Percentiles rank a stretch among this genome's conserved stretches.
Conservation (phyloP, 1,139 yeast species). For the Suhomyces chickasaworum region DNA sequence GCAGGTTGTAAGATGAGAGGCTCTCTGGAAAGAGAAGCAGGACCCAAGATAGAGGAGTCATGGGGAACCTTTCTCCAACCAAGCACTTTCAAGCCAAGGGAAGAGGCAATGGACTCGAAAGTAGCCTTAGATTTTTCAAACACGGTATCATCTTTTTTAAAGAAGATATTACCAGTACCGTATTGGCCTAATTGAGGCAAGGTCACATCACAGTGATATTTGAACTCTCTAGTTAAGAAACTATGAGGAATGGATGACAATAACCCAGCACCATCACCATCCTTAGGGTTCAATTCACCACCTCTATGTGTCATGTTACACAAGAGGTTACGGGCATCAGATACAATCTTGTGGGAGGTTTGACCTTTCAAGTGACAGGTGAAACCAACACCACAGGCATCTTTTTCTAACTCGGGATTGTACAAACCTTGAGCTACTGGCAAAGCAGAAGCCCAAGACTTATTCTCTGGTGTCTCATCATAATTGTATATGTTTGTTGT, state of each 20-base stretch:
- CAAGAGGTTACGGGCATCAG: constrained; percentile 83
- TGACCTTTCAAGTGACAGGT: constrained; percentile 91
- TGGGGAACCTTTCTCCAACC: constrained; percentile 98
- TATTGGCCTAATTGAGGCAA: constrained; percentile 83
- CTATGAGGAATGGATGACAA: constrained; percentile 90
- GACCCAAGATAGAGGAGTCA: constrained; percentile 89
- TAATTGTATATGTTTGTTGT: constrained; percentile 55
- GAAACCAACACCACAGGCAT: constrained; percentile 98
- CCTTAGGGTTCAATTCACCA: constrained; percentile 94
- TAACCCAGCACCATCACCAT: constrained; percentile 99
- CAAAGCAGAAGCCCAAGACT: constrained; percentile 88
- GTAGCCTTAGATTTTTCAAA: constrained; percentile 69
- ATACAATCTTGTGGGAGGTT: constrained; percentile 86
- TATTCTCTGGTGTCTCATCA: constrained; percentile 76
- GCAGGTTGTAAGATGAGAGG: constrained; percentile 90
- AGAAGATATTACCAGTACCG: constrained; percentile 92
- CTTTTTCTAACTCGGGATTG: constrained; percentile 92
- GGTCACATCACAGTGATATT: constrained; percentile 57
- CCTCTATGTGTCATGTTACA: constrained; percentile 99
- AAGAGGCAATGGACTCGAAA: constrained; percentile 77
- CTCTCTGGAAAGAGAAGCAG: constrained; percentile 92
- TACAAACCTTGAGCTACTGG: constrained; percentile 89
- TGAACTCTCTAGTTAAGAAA: constrained; percentile 82
- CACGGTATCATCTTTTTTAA: constrained; percentile 74
- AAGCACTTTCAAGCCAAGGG: constrained; percentile 76